Percentiles rank a stretch among this genome's conserved stretches.
Evolutionary conservation across 441 rosid species (phyloP).

Genomic region (Syzygium syzygioides): DNA sequence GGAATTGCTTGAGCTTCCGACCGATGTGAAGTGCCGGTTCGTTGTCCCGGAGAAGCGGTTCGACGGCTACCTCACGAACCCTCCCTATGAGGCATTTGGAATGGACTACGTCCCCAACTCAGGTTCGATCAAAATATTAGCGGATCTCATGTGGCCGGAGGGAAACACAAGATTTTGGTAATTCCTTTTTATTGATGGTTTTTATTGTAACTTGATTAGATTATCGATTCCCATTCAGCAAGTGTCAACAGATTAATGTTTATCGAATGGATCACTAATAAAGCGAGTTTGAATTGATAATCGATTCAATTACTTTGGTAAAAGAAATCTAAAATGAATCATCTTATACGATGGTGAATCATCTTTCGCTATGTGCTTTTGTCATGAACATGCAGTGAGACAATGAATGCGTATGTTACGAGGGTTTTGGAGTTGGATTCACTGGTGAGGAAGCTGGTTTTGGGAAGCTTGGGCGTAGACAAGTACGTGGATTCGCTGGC

Average conservation of each 20-base stretch:
- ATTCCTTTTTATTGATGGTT: too few species aligned
- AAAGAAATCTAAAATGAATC: too few species aligned
- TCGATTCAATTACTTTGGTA: too few species aligned
- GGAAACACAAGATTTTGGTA: too few species aligned
- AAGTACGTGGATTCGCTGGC: neutral
- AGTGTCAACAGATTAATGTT: too few species aligned
- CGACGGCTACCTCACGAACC: neutral
- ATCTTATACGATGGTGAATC: too few species aligned
- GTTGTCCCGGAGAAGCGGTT: neutral
- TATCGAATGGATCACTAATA: too few species aligned
- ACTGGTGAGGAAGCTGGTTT: neutral
- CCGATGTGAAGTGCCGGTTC: neutral
- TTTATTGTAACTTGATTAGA: too few species aligned
- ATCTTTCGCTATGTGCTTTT: too few species aligned
- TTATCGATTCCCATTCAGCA: too few species aligned
- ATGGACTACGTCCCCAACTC: neutral
- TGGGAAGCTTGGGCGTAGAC: neutral
- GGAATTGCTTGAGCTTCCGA: neutral
- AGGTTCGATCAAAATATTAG: neutral
- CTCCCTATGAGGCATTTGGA: neutral
- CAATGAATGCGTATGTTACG: neutral
- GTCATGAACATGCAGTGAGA: neutral
- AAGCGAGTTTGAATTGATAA: too few species aligned
- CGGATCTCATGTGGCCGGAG: neutral
- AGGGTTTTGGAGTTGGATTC: neutral